Conservation (phyloP, 306 rosid genomes). For the Gastrolobium villosum region DNA sequence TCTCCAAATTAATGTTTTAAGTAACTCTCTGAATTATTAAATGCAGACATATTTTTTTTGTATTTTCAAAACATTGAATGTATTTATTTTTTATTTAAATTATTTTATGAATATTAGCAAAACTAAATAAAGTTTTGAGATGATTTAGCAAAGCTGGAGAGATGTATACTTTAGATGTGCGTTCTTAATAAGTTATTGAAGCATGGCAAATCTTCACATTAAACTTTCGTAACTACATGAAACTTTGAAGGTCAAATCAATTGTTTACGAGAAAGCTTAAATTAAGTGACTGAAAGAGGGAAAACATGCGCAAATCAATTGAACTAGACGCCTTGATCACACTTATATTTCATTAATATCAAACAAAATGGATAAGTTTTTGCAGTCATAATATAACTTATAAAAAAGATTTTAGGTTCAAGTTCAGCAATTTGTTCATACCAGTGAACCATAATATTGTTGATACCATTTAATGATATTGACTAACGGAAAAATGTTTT, state of each 20-base stretch:
- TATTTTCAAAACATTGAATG: too few relatives aligned
- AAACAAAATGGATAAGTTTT: not conserved
- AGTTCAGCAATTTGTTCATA: not conserved
- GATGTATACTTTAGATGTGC: too few relatives aligned
- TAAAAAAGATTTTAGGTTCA: conserved; percentile 1
- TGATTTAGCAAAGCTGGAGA: too few relatives aligned
- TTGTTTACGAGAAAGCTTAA: not conserved
- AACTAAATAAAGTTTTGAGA: too few relatives aligned
- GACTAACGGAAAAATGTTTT: too few relatives aligned
- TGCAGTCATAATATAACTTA: not conserved
- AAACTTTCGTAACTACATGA: not conserved
- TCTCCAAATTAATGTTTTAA: too few relatives aligned
- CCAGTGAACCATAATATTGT: not conserved
- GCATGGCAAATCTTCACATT: not conserved
- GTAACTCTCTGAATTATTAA: too few relatives aligned
- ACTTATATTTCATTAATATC: not conserved
- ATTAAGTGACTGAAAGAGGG: not conserved
- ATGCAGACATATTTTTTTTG: too few relatives aligned
- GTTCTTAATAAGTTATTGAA: not conserved
- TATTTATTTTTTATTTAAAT: too few relatives aligned
- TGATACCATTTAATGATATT: not conserved
- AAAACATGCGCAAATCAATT: not conserved
- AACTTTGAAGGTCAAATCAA: not conserved
- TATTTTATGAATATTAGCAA: too few relatives aligned
- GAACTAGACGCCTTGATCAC: not conserved